A percentile compares a stretch with the other conserved stretches of the same genome.
Conservation (phyloP, 768 basidiomycete genomes). For the Macrolepiota fuliginosa region DNA sequence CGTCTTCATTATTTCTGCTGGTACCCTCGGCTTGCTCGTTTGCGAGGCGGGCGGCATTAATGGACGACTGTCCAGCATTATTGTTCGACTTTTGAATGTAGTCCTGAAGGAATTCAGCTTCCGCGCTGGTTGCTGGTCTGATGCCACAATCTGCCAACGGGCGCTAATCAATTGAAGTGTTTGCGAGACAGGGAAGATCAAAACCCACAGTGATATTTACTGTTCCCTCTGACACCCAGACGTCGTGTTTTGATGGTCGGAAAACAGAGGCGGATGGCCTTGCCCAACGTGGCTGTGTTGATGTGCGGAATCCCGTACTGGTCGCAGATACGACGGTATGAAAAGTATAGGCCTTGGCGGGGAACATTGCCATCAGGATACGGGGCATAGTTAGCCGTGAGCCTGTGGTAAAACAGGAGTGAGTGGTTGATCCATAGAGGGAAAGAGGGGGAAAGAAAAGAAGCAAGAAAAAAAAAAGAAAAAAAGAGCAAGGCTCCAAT, state of each 20-base stretch:
- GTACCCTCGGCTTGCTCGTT: conserved; percentile 65
- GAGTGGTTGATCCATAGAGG: conserved; percentile 15
- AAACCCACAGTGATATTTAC: conserved; percentile 86
- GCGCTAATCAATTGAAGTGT: conserved; percentile 26
- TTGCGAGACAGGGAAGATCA: conserved; percentile 31
- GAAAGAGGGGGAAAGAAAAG: conserved; percentile 18
- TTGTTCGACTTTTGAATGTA: conserved; percentile 92
- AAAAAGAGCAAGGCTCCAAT: not conserved
- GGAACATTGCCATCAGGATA: conserved; percentile 93
- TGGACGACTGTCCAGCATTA: conserved; percentile 71
- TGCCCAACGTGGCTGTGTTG: conserved; percentile 94
- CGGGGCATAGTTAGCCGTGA: conserved; percentile 86
- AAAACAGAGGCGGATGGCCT: conserved; percentile 91
- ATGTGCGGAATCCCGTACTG: conserved; percentile 92
- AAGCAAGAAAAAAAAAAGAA: not conserved
- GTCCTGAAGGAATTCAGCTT: conserved; percentile 90
- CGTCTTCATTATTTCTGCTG: conserved; percentile 51
- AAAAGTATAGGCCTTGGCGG: conserved; percentile 91
- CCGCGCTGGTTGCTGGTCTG: conserved; percentile 85
- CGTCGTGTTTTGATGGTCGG: conserved; percentile 94
- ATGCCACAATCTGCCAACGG: conserved; percentile 79
- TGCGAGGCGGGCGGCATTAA: conserved; percentile 70
- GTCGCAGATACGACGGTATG: conserved; percentile 87
- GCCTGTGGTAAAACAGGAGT: conserved; percentile 40
- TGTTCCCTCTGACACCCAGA: conserved; percentile 89